Base-by-base conservation (phyloP, 208 protist species). In the Acanthamoeba triangularis region DNA sequence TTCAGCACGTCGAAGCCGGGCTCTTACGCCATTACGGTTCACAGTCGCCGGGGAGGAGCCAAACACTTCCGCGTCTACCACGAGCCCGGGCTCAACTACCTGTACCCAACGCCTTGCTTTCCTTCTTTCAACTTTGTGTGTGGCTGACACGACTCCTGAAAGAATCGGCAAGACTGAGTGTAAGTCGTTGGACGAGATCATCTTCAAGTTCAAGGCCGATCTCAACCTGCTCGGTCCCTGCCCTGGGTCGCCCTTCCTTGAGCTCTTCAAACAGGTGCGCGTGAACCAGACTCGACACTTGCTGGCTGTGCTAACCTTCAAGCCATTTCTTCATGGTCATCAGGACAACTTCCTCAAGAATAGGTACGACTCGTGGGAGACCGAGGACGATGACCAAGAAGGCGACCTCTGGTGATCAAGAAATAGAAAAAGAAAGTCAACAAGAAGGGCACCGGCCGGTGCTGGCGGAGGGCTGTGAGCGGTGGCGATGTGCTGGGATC, bases 121-220 rank as follows among this genome's bases (percentile, higher is more conserved):
- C 11, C 37, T 11, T 63, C n/a, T 25, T 65, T 90, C 35, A 16
- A 6, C 61, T 14, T 74, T 13, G 6, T 35, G n/a, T n/a, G n/a
- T n/a, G n/a, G n/a, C n/a, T n/a, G n/a, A n/a, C n/a, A n/a, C n/a
- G n/a, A n/a, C n/a, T n/a, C n/a, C n/a, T n/a, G n/a, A n/a, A n/a
- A 90, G 84, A 28, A 90, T 90, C 84, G 84, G 84, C 30, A 90
- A 90, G 84, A 90, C 84, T 2, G 84, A 90, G 54, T 90, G 84
- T 52, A 90, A 90, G 59, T 72, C 84, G 52, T 67, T 90, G 56
- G 59, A 90, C 84, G 84, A 90, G 59, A 90, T 90, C 84, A 90
- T 90, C 49, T 90, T 90, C 84, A 69, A 72, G 54, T 90, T 90
- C 84, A 90, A 90, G 56, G 59, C 49, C 3, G 84, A 90, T 52